Percentiles rank a stretch among this genome's conserved stretches.
Conservation (phyloP, 257 asterid species). For the Eucommia ulmoides region DNA sequence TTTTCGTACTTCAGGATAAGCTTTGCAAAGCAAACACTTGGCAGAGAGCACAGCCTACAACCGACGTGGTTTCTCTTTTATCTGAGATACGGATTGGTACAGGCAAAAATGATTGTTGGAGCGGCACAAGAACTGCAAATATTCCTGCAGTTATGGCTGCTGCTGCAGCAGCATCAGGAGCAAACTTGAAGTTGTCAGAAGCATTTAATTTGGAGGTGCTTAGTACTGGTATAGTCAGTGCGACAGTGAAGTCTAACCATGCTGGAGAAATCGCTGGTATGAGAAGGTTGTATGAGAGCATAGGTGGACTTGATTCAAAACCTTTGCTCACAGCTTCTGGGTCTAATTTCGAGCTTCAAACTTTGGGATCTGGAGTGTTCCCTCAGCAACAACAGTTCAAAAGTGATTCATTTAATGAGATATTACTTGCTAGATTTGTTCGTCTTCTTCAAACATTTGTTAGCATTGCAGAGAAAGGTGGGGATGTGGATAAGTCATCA, state of each 20-base stretch:
- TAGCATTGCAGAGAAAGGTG: slow-evolving; percentile 79
- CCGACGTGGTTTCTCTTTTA: slow-evolving; percentile 93
- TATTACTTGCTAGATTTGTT: slow-evolving; percentile 62
- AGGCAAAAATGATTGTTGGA: slow-evolving; percentile 94
- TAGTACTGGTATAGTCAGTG: slow-evolving; percentile 92
- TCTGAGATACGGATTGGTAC: slow-evolving; percentile 97
- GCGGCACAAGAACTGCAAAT: slow-evolving; percentile 75
- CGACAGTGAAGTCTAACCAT: slow-evolving; percentile 89
- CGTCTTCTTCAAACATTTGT: slow-evolving; percentile 82
- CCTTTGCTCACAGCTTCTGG: slow-evolving; percentile 23
- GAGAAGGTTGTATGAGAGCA: slow-evolving; percentile 86
- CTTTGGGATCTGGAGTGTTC: slow-evolving; percentile 20
- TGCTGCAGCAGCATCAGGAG: slow-evolving; percentile 99
- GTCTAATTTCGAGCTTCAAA: slow-evolving; percentile 42
- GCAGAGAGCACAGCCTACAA: slow-evolving; percentile 87
- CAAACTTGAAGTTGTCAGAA: slow-evolving; percentile 74
- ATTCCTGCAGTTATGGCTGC: slow-evolving; percentile 82
- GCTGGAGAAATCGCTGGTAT: slow-evolving; percentile 99
- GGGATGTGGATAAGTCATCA: slow-evolving; percentile 69
- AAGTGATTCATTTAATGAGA: slow-evolving; percentile 63
- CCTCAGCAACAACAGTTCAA: slow-evolving; percentile 37
- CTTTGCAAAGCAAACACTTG: slow-evolving; percentile 86
- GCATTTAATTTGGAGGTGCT: slow-evolving; percentile 96
- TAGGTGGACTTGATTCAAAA: slow-evolving; percentile 47
- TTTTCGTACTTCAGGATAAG: slow-evolving; percentile 45